These are phyloP conservation scores for Helicostylum pulchrum DNA, from an alignment of 192 early-diverging fungal species.

Conservation along the genomic window DNA sequence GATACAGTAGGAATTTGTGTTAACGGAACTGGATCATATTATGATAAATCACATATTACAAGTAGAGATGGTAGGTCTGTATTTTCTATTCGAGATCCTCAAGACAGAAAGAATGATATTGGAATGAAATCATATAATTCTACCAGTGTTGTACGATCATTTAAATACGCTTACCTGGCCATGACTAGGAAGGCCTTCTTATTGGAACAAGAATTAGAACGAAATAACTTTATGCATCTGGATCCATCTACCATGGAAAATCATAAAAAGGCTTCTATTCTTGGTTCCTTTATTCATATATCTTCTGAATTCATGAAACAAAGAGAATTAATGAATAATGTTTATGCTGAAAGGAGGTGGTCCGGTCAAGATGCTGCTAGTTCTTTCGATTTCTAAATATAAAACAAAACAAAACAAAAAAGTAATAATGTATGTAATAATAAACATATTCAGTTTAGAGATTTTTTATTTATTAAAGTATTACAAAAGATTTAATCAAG, in stretches of 20 bases:
- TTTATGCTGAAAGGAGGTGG: conserved; percentile 6
- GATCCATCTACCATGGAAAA: background rate
- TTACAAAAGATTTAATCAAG: no score
- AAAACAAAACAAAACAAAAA: no score
- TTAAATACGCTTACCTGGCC: conserved; percentile 2
- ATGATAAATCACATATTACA: background rate
- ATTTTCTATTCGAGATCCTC: conserved; percentile 56
- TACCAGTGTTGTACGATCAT: background rate
- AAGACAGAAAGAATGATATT: conserved; percentile 54
- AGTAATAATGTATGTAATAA: no score
- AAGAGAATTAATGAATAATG: conserved; percentile 5
- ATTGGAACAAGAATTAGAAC: background rate
- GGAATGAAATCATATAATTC: conserved; percentile 23
- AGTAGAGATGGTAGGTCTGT: conserved; percentile 6
- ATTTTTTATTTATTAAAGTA: no score
- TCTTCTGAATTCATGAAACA: background rate
- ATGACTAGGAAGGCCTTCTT: background rate
- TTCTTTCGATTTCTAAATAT: background rate
- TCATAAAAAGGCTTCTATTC: background rate
- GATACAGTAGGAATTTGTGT: conserved; percentile 62
- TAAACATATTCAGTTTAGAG: no score
- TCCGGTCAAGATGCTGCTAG: conserved; percentile 3
- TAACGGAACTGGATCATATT: conserved; percentile 35
- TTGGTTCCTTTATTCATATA: conserved; percentile 2
- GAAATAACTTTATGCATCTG: background rate